Conservation (phyloP, 768 basidiomycete species). For the Phlegmacium glaucopus region DNA sequence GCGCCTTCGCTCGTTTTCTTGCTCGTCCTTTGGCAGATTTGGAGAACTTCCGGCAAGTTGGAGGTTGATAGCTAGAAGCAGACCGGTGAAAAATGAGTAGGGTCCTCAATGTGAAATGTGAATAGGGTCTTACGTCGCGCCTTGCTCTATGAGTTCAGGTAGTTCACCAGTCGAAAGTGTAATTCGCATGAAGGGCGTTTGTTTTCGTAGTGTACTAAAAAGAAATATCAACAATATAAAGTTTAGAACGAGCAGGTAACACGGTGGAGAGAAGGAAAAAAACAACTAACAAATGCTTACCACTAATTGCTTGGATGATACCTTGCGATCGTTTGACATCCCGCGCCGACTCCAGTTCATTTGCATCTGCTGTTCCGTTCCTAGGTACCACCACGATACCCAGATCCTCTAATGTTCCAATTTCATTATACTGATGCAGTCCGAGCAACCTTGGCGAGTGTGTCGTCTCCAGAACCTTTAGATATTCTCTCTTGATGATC, state of each 20-base stretch:
- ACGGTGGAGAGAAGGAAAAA: constrained; percentile 22
- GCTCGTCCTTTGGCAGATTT: constrained; percentile 56
- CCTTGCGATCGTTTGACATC: constrained; percentile 21
- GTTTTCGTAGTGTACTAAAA: constrained; percentile 48
- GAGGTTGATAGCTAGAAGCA: constrained; percentile 51
- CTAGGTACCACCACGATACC: constrained; percentile 10
- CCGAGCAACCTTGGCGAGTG: constrained; percentile 43
- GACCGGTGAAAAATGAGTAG: neutral
- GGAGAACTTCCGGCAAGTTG: constrained; percentile 47
- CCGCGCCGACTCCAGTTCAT: constrained; percentile 19
- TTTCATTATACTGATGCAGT: constrained; percentile 75
- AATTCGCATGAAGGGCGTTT: constrained; percentile 68
- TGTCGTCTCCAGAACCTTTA: constrained; percentile 46
- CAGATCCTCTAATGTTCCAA: constrained; percentile 52
- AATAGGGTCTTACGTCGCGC: too few relatives aligned
- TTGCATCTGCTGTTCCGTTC: constrained; percentile 14
- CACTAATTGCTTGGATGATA: constrained; percentile 45
- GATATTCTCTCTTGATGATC: constrained; percentile 80
- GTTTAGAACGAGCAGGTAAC: constrained; percentile 2
- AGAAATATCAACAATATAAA: too few relatives aligned
- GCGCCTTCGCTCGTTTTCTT: constrained; percentile 35
- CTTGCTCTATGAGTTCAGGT: constrained; percentile 22
- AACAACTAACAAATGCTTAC: constrained; percentile 49
- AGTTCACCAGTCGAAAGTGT: constrained; percentile 52
- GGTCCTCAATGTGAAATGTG: neutral